Percentiles rank a stretch among this genome's conserved stretches.
phyloP scores from a whole-genome alignment of 805 yeast genomes.

The Candida ovalis region DNA sequence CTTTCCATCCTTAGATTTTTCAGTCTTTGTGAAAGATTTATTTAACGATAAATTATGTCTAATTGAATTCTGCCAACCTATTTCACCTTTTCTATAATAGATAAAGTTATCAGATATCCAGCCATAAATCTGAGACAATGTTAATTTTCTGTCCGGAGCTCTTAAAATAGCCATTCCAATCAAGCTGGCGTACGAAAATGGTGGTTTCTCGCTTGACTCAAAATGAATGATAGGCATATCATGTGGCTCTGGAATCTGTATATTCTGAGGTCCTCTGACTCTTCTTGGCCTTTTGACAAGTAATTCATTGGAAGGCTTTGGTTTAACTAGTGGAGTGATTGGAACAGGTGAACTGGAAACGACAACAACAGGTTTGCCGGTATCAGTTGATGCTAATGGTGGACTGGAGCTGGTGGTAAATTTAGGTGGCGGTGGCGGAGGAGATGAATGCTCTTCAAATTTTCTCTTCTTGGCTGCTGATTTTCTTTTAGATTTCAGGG shows the following conservation, averaged over 20 bases:
- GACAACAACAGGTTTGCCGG: neutral
- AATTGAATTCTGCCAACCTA: conserved; percentile 97
- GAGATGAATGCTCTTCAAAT: conserved; percentile 11
- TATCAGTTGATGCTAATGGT: neutral
- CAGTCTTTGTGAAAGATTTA: conserved; percentile 89
- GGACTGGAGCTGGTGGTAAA: conserved; percentile 6
- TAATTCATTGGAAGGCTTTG: conserved; percentile 5
- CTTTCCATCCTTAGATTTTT: conserved; percentile 84
- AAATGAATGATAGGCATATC: conserved; percentile 43
- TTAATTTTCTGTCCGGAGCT: conserved; percentile 66
- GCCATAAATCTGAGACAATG: conserved; percentile 78
- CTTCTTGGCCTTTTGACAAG: conserved; percentile 13
- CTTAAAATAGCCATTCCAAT: conserved; percentile 91
- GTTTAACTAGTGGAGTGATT: neutral
- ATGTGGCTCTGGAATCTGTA: conserved; percentile 33
- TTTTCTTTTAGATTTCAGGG: conserved; percentile 4
- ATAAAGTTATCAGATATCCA: conserved; percentile 89
- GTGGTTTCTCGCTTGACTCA: conserved; percentile 68
- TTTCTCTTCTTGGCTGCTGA: conserved; percentile 12
- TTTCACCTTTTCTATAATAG: conserved; percentile 78
- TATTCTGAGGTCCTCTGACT: conserved; percentile 26
- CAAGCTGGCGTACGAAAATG: conserved; percentile 88
- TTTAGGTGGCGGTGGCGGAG: conserved; percentile 22
- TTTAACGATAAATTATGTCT: conserved; percentile 90
- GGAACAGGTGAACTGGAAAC: neutral